Evolutionary conservation across 2,329 filamentous ascomycete species (phyloP), one percentile per base, ranked within the genome.

Genomic region (Amphichorda felina): DNA sequence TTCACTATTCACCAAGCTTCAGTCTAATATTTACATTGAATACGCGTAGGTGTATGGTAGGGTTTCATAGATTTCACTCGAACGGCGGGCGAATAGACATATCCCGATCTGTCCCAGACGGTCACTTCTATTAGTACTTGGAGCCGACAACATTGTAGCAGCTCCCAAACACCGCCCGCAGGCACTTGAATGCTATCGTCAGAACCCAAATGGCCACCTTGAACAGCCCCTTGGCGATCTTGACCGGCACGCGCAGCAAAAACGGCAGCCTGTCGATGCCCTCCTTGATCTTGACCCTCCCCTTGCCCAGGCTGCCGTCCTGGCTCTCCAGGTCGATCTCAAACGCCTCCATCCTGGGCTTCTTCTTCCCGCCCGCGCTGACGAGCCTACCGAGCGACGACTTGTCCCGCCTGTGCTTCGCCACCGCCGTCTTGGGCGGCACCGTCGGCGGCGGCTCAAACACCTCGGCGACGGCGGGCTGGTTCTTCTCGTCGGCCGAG

Each of bases 251-350:
- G 36, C 68, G 62, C 41, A 66, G 53, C 36, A 62, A 49, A 41
- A 66, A 66, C 1, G 70, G 72, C 45, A 72, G 45, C 49, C 68
- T 66, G 19, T 72, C 64, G 31, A 61, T 55, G 24, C 59, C 54
- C 5, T 61, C 57, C 22, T 53, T 50, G 9, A 54, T 49, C 43
- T 59, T 59, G 36, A 52, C 47, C 42, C 58, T 48, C n/a, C 35
- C 34, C 41, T 54, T 61, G 25, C 49, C 49, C 17, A 54, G 40
- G 42, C 59, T 67, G 42, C 64, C 68, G 36, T 61, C 58, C 53
- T 79, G 75, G 48, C 74, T 79, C 54, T 79, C 75, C 5, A 80
- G 51, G 43, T 80, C 75, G 26, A 79, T 56, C 50, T 60, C 75
- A 38, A 78, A 70, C 45, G 70, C 65, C 43, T 77, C 70, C 48